Evolutionary conservation across 2,329 filamentous ascomycete genomes (phyloP), one percentile per base, ranked within the genome.

Genomic region (Fusarium acutatum): DNA sequence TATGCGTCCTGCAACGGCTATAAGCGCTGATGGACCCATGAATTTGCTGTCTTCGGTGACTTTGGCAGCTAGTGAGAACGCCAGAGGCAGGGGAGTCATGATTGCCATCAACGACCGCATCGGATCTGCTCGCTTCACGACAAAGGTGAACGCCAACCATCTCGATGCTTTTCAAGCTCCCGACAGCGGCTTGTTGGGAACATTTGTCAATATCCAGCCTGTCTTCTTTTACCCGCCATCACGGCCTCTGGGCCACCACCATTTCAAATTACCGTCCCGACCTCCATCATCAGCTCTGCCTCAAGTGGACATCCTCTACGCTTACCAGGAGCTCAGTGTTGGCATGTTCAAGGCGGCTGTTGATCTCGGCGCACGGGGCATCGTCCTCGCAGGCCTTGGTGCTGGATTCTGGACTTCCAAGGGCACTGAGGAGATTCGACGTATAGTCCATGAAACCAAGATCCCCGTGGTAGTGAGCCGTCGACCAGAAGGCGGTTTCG

Each of bases 71-170:
- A 83, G 81, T 37, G 80, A 83, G 4, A 79, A 80, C 5, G 87
- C 87, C 4, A 78, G 76, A 14, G 82, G 85, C 58, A 83, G 90
- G 4, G 90, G 90, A 44, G 84, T 87, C 22, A 87, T 92, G 85
- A 84, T 91, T 26, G 87, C 88, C 5, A 80, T 92, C 64, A 91
- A 91, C 77, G 90, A 91, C 79, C 87, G 89, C 63, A 91, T 91
- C 73, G 85, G 85, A 60, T 78, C 79, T 26, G 87, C 88, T 24
- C 90, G 86, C 75, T 91, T 88, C 80, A 88, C 83, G 8, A 88
- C 88, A 59, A 92, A 92, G 81, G 89, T 86, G 37, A 88, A 91
- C 74, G 88, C 89, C 56, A 91, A 92, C 80, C 84, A 86, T 5
- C 82, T 91, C 54, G 90, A 92, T 75, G 90, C 89, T 13, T 92